These are phyloP conservation scores for Pleodorina starrii DNA, from an alignment of 139 green algal genomes.

Conservation along the genomic window DNA sequence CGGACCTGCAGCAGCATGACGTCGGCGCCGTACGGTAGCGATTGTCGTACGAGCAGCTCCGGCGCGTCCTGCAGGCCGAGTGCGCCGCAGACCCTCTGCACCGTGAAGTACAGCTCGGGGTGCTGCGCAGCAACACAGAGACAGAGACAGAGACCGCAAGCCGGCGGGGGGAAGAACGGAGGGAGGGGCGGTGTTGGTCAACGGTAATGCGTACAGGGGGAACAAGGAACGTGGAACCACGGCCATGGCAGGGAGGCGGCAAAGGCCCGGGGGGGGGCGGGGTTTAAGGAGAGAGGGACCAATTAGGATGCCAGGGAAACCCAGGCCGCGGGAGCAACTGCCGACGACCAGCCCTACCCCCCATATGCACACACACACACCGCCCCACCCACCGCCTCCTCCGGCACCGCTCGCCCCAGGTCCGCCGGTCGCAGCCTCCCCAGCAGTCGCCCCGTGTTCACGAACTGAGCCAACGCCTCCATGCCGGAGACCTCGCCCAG, in stretches of 20 bases:
- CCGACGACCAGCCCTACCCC: no score
- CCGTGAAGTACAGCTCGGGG: constrained; percentile 39
- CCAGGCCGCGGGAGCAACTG: no score
- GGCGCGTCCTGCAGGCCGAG: constrained; percentile 23
- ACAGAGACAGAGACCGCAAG: background rate
- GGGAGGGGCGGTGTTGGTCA: background rate
- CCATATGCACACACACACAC: no score
- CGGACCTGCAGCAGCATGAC: constrained; percentile 44
- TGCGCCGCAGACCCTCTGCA: background rate
- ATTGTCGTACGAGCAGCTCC: constrained; percentile 7
- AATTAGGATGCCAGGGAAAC: no score
- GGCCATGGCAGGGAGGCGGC: no score
- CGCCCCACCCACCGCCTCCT: constrained; percentile 35
- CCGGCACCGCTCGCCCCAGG: constrained; percentile 21
- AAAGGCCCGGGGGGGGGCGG: no score
- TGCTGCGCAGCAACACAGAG: constrained; percentile 3
- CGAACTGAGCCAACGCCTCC: constrained; percentile 11
- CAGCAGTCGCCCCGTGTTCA: constrained; percentile 10
- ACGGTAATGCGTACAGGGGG: no score
- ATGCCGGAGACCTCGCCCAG: constrained; percentile 23
- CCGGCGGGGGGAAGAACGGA: background rate
- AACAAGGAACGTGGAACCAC: no score
- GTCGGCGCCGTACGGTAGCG: background rate
- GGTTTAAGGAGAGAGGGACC: no score
- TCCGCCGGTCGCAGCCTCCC: constrained; percentile 13